phyloP scores from a whole-genome alignment of 306 rosid genomes.

The Urtica urens region DNA sequence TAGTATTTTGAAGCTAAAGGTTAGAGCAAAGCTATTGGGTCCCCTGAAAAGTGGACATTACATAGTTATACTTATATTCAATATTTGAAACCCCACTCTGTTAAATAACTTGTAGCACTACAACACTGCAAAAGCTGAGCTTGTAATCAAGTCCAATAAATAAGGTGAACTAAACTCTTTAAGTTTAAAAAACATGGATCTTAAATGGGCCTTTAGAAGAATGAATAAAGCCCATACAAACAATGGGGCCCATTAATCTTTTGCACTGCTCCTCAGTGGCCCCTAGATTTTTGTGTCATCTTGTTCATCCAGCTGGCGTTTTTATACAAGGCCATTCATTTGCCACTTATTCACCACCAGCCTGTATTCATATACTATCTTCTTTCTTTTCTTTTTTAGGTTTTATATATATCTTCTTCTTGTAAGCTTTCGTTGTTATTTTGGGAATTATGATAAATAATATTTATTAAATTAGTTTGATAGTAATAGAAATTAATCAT shows the following conservation, averaged over 20 bases:
- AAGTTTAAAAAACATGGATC: no score
- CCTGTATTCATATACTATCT: background rate
- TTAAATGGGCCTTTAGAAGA: background rate
- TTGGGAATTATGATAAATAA: no score
- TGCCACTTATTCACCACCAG: background rate
- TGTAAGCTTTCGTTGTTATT: no score
- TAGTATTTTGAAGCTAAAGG: background rate
- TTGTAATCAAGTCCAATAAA: background rate
- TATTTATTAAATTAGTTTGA: no score
- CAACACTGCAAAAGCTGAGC: background rate
- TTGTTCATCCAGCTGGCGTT: background rate
- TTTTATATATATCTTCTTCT: no score
- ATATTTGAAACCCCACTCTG: background rate
- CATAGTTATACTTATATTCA: background rate
- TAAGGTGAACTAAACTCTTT: no score
- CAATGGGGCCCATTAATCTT: background rate
- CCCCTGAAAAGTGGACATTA: background rate
- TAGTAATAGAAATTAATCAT: no score
- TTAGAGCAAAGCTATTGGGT: background rate
- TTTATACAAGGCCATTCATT: background rate
- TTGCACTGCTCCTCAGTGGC: background rate
- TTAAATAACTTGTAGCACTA: background rate
- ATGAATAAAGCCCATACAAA: background rate
- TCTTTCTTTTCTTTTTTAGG: no score
- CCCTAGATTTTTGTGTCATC: background rate